Evolutionary conservation across 345 rosid genomes (phyloP).

Genomic region (Erysimum cheiranthoides): DNA sequence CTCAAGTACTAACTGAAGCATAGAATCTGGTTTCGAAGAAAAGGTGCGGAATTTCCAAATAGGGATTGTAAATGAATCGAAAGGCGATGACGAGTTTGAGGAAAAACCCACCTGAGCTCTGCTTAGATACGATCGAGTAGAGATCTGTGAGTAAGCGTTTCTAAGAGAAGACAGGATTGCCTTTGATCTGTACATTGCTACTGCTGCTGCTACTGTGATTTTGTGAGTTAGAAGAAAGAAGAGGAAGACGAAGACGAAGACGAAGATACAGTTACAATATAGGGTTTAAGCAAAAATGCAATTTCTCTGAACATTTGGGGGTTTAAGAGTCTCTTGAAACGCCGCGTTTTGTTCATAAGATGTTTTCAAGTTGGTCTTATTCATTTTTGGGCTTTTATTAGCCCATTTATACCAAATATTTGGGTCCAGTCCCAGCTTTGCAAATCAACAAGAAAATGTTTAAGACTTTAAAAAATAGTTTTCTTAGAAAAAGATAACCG

Average conservation of each 20-base stretch:
- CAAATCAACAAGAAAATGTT: background rate
- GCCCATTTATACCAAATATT: background rate
- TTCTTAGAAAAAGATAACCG: background rate
- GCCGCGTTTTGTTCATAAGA: background rate
- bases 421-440: background rate
- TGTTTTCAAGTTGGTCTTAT: background rate
- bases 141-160: slow-evolving; percentile 48
- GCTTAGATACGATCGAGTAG: slow-evolving; percentile 45
- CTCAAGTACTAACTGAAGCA: slow-evolving; percentile 52
- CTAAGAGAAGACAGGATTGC: slow-evolving; percentile 50
- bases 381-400: background rate
- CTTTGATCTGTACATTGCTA: slow-evolving; percentile 70
- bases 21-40: slow-evolving; percentile 55
- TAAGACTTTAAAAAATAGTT: background rate
- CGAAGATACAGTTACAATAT: slow-evolving; percentile 3
- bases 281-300: slow-evolving; percentile 31
- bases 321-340: slow-evolving; percentile 17
- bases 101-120: slow-evolving; percentile 57
- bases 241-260: background rate
- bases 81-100: slow-evolving; percentile 33
- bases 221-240: background rate
- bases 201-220: background rate
- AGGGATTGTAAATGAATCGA: slow-evolving; percentile 29
- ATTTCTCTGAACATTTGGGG: background rate
- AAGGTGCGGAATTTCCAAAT: slow-evolving; percentile 41